Percentiles rank a stretch among this genome's conserved stretches.
Evolutionary conservation across 2,329 filamentous ascomycete species (phyloP).

Genomic region (Aspergillus ibericus): DNA sequence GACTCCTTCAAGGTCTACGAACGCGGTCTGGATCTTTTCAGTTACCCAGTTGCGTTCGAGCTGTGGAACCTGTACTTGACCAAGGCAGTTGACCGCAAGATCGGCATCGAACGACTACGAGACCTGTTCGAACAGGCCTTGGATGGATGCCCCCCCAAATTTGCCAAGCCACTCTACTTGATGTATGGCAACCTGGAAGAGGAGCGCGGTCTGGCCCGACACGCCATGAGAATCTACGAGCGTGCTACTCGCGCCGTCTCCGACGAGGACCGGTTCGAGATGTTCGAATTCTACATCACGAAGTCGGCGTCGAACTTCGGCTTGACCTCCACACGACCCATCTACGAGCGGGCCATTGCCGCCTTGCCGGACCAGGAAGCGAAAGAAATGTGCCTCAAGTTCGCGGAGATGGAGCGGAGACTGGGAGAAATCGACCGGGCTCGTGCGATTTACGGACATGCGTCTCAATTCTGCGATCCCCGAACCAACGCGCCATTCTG

Average conservation of each 20-base stretch:
- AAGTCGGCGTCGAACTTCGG: slow-evolving; percentile 98
- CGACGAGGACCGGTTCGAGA: slow-evolving; percentile 90
- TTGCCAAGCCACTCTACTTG: slow-evolving; percentile 91
- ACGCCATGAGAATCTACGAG: slow-evolving; percentile 99
- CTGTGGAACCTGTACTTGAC: slow-evolving; percentile 98
- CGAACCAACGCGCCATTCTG: slow-evolving; percentile 87
- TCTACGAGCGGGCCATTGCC: slow-evolving; percentile 94
- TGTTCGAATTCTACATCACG: slow-evolving; percentile 99
- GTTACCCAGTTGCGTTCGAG: slow-evolving; percentile 96
- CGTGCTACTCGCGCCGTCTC: slow-evolving; percentile 90
- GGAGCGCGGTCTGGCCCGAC: slow-evolving; percentile 86
- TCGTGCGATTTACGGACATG: slow-evolving; percentile 92
- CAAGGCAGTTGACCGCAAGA: slow-evolving; percentile 94
- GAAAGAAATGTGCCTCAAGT: slow-evolving; percentile 97
- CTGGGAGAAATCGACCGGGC: slow-evolving; percentile 93
- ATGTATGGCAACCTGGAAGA: slow-evolving; percentile 99
- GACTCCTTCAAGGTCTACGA: slow-evolving; percentile 98
- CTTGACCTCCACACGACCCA: slow-evolving; percentile 86
- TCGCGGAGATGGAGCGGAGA: slow-evolving; percentile 92
- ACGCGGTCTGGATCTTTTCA: slow-evolving; percentile 95
- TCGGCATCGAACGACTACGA: slow-evolving; percentile 87
- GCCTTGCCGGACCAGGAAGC: slow-evolving; percentile 91
- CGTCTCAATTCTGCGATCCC: slow-evolving; percentile 95
- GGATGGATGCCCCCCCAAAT: slow-evolving; percentile 90
- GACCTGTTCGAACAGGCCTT: slow-evolving; percentile 97